Base-by-base conservation (phyloP, 31 red algal species). In the Odonthalia washingtoniensis region DNA sequence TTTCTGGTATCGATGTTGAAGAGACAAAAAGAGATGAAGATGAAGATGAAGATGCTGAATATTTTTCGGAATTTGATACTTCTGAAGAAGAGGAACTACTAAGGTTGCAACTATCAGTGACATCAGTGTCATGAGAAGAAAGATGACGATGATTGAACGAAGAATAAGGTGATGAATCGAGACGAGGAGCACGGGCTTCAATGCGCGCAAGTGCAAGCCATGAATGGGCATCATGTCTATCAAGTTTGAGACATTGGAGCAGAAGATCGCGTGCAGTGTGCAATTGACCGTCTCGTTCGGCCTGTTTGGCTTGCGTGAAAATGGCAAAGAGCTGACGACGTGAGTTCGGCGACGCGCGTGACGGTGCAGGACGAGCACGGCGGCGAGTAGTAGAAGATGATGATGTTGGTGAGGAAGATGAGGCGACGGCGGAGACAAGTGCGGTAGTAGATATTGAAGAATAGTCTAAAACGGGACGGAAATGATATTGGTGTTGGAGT, bases 141-240 rank as follows among this genome's bases (percentile, higher is more conserved):
- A 57, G 49, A 14, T 9, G 21, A 14, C 9, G 21, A 57, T 14
- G 21, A 57, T 39, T 3, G 65, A 5, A 5, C 27, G 36, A 30
- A 5, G 72, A 30, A 12, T 21, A 30, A 33, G 34, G 46, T 2
- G 75, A 67, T 18, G 74, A 40, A 39, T 74, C 75, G 1, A 85
- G 40, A 41, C 80, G 81, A 17, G 68, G 84, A 41, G 64, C 60
- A 38, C 89, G 83, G 21, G 95, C 77, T 63, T 94, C 90, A 1
- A 99, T 72, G 42, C 90, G 77, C 30, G 94, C 97, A 43, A 99
- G 91, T n/a, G 91, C 89, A 33, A 99, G 73, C 97, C 97, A 99
- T 18, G 97, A 96, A 80, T 96, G 97, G 39, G 89, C 91, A 87
- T 99, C 97, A 33, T 70, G 68, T 0, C 65, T 42, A 82, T 99